phyloP scores from a whole-genome alignment of 306 rosid genomes.

The Acacia crassicarpa region DNA sequence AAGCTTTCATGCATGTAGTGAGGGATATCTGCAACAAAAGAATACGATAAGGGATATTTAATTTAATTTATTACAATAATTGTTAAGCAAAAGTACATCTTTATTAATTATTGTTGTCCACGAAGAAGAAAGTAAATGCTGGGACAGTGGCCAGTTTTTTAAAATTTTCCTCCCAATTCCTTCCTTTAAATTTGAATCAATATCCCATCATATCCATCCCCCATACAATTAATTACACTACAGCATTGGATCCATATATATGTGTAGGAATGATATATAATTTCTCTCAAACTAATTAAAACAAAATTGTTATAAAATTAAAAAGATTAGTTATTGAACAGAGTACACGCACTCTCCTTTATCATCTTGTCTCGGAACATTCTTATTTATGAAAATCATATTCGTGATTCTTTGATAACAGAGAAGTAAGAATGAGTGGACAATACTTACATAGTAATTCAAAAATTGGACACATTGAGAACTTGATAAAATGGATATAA shows the following conservation, averaged over 20 bases:
- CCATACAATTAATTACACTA: not conserved
- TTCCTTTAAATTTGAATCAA: not conserved
- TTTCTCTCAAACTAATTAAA: not conserved
- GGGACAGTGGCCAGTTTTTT: slow-evolving; percentile 31
- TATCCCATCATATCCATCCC: not conserved
- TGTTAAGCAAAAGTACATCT: not conserved
- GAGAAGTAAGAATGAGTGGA: not conserved
- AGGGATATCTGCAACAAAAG: slow-evolving; percentile 14
- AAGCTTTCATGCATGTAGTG: slow-evolving; percentile 31
- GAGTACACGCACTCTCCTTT: not conserved
- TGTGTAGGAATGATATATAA: not conserved
- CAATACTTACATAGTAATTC: too few relatives aligned
- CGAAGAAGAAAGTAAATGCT: slow-evolving; percentile 5
- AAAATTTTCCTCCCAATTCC: slow-evolving; percentile 24
- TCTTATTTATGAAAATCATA: not conserved
- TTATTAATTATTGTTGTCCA: not conserved
- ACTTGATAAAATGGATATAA: too few relatives aligned
- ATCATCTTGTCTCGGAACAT: not conserved
- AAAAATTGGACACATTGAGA: too few relatives aligned
- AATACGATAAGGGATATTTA: not conserved
- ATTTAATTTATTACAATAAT: not conserved
- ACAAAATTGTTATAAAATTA: not conserved
- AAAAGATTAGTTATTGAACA: slow-evolving; percentile 18
- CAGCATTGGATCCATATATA: not conserved
- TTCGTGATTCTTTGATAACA: not conserved